Evolutionary conservation across 345 rosid species (phyloP), one percentile per base, ranked within the genome.

Genomic region (Noccaea bulbosa): DNA sequence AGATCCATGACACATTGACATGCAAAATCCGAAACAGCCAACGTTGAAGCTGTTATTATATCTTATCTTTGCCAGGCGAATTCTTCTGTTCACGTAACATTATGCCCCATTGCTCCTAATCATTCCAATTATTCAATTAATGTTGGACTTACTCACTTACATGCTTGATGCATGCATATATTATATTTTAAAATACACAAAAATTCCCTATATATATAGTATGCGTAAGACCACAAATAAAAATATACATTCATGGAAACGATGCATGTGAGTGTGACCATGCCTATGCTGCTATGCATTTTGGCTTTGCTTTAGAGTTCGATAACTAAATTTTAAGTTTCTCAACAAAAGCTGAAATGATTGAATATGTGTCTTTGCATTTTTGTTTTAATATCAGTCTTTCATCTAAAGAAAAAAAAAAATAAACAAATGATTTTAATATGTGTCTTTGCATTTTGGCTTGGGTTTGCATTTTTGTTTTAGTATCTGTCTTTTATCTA

Each of bases 41-140:
- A 55, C 65, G 47, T 66, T 59, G 52, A 40, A 56, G 53, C 14
- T 50, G 22, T 17, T 59, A 74, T 20, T 66, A 33, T 46, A 67
- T 59, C 60, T 74, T 59, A 59, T 67, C 68, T 43, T 66, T 67
- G 78, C 67, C 72, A 67, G 72, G 7, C 45, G 41, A 67, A n/a
- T 61, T 41, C 27, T 40, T 61, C 72, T 66, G 68, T 59, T 22
- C 20, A 74, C 61, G 30, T 65, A 67, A 59, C 35, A 66, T 52
- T 66, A 52, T 65, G 70, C 11, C 11, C 50, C 27, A 24, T 57
- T 24, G 38, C 40, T 43, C 51, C 44, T 47, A 55, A 47, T 49
- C 55, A 9, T 16, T 46, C 60, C 20, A 65, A 65, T 57, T 65
- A 65, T 47, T 73, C 45, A 47, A 65, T 47, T 56, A 56, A 12